Conservation (phyloP, 148 eudicot species). For the Mesembryanthemum crystallinum region DNA sequence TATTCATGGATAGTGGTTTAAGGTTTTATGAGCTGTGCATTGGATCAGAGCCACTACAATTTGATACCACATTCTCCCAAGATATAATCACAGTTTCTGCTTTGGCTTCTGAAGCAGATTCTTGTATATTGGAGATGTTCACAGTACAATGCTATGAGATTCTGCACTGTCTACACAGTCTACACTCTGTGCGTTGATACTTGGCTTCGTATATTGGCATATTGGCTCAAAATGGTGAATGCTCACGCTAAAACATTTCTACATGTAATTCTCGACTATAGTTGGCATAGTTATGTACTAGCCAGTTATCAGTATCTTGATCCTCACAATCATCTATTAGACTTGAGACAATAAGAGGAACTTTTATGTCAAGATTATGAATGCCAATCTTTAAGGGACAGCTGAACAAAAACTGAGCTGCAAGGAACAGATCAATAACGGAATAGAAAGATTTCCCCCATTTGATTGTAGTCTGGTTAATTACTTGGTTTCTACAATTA, state of each 20-base stretch:
- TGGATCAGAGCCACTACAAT: slow-evolving; percentile 51
- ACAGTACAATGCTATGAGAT: slow-evolving; percentile 71
- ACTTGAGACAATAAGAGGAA: no score
- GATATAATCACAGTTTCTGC: slow-evolving; percentile 53
- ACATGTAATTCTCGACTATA: not conserved
- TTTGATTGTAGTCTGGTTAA: not conserved
- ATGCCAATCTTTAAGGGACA: no score
- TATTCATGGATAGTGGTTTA: no score
- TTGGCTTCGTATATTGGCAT: slow-evolving; percentile 76
- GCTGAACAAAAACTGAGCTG: not conserved
- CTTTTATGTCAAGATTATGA: no score
- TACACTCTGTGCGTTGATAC: slow-evolving; percentile 49
- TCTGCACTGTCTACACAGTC: slow-evolving; percentile 67
- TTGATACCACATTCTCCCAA: slow-evolving; percentile 56
- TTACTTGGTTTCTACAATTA: not conserved
- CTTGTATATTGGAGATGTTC: slow-evolving; percentile 89
- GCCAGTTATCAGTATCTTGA: not conserved
- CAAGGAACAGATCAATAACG: not conserved
- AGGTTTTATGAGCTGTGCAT: no score
- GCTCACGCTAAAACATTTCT: not conserved
- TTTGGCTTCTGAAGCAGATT: slow-evolving; percentile 71
- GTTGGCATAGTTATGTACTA: not conserved
- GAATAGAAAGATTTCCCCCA: not conserved
- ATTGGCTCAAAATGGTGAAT: slow-evolving; percentile 71
- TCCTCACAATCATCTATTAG: not conserved